Evolutionary conservation across 208 protist species (phyloP), one percentile per base, ranked within the genome.

Genomic region (Angomonas deanei): DNA sequence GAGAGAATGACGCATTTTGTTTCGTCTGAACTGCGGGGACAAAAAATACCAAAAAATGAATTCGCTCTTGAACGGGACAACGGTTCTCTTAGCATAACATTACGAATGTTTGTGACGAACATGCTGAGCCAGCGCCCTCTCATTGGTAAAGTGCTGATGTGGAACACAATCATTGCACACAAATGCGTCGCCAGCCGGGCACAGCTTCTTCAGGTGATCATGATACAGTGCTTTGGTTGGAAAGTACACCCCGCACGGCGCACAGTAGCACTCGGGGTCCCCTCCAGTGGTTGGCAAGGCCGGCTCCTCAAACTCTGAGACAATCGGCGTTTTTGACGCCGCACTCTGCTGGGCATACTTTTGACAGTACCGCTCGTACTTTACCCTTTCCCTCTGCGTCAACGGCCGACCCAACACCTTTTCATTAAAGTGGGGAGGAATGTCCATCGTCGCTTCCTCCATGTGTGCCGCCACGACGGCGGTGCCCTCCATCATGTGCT

Each of bases 341-440:
- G 10, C 28, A 1, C 23, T 21, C 24, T 42, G 58, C 2, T 57
- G 54, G 0, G 28, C 30, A 39, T 69, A 71, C 17, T 75, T 75
- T 3, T 58, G 17, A 0, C 73, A 32, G 55, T 73, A 85, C 31
- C 79, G 74, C 61, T 69, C 24, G 5, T 74, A 32, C 66, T 85
- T 85, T 31, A 66, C 69, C 42, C 55, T 38, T 57, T 85, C 79
- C 17, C 60, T 70, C 27, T 50, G 4, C 0, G 70, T 85, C 2
- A 85, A 59, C 0, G 71, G 62, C 4, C 79, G 70, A 2, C 79
- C 79, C 0, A 85, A 69, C 13, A 55, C 27, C 0, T 15, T 49
- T 2, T 60, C 36, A 26, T 85, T 68, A 15, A 85, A 69, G 34
- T 78, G 74, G 4, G 74, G 66, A 13, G 78, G 79, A 24, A 76